phyloP scores from a whole-genome alignment of 306 rosid genomes.

The Elaeagnus macrophylla region DNA sequence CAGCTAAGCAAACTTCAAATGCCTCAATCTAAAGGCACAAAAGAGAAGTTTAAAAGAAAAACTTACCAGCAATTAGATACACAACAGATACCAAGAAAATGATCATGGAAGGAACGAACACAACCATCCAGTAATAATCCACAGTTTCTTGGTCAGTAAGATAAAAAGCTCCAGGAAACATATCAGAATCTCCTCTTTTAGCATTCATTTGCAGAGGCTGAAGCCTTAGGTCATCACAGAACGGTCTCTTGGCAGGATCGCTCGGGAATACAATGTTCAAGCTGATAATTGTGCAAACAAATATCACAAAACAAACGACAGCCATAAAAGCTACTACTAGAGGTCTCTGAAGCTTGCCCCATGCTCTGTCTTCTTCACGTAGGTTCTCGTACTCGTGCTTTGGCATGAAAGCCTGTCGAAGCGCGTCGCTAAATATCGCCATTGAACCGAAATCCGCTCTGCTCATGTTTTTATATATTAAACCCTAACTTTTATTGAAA shows the following conservation, averaged over 20 bases:
- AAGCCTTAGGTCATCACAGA: slow-evolving; percentile 60
- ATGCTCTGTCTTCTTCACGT: slow-evolving; percentile 76
- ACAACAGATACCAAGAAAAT: slow-evolving; percentile 45
- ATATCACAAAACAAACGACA: slow-evolving; percentile 26
- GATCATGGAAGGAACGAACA: slow-evolving; percentile 65
- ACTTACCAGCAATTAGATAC: slow-evolving; percentile 75
- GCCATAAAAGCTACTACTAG: slow-evolving; percentile 23
- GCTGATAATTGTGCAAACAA: slow-evolving; percentile 42
- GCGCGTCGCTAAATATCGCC: slow-evolving; percentile 86
- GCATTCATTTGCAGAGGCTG: slow-evolving; percentile 40
- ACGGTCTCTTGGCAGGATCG: slow-evolving; percentile 46
- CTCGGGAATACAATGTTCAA: slow-evolving; percentile 64
- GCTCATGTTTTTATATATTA: not conserved
- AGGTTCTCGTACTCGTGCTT: slow-evolving; percentile 82
- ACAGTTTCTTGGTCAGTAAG: slow-evolving; percentile 81
- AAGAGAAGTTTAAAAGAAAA: not conserved
- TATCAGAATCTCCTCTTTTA: slow-evolving; percentile 55
- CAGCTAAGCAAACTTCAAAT: not conserved
- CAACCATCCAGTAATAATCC: slow-evolving; percentile 87
- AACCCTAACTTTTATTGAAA: not conserved
- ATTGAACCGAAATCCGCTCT: slow-evolving; percentile 21
- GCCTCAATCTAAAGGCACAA: not conserved
- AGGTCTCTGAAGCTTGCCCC: slow-evolving; percentile 81
- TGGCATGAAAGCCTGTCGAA: slow-evolving; percentile 92
- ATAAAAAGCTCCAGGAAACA: slow-evolving; percentile 49